A percentile compares a stretch with the other conserved stretches of the same genome.
These are phyloP conservation scores for Saxophila tyrrhenica DNA, from an alignment of 495 filamentous ascomycete genomes.

Conservation along the genomic window DNA sequence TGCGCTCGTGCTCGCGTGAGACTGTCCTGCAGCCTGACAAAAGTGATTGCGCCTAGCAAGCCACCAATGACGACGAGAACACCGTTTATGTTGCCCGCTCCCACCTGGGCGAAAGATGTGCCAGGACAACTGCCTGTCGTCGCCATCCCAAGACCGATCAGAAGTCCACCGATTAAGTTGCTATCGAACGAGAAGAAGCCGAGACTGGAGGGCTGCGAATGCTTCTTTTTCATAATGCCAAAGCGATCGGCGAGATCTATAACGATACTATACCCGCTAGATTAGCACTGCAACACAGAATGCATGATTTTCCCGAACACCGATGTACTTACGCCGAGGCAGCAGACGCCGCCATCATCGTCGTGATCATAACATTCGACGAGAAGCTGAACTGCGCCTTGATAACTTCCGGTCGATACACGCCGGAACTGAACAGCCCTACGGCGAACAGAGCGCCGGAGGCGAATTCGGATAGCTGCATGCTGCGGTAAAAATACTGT, in stretches of 20 bases:
- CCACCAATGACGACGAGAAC: slow-evolving; percentile 16
- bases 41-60: slow-evolving; percentile 15
- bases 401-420: slow-evolving; percentile 43
- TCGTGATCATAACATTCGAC: slow-evolving; percentile 46
- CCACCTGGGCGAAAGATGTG: slow-evolving; percentile 43
- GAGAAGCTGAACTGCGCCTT: slow-evolving; percentile 19
- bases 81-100: slow-evolving; percentile 33
- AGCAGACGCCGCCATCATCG: slow-evolving; percentile 44
- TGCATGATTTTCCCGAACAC: not conserved
- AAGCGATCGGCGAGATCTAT: slow-evolving; percentile 2
- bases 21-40: not conserved
- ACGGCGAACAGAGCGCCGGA: slow-evolving; percentile 44
- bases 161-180: slow-evolving; percentile 44
- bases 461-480: slow-evolving; percentile 18
- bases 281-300: not conserved
- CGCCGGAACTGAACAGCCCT: slow-evolving; percentile 41
- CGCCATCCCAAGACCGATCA: slow-evolving; percentile 45
- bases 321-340: slow-evolving; percentile 39
- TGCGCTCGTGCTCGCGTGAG: slow-evolving; percentile 15
- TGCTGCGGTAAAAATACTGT: not conserved
- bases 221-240: not conserved
- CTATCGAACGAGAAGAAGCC: slow-evolving; percentile 38
- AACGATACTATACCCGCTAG: not conserved
- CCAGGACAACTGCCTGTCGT: slow-evolving; percentile 47
- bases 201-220: slow-evolving; percentile 19